A percentile compares a stretch with the other conserved stretches of the same genome.
These are phyloP conservation scores for Themeda triandra DNA, from an alignment of 176 grass and related monocot genomes.

Conservation along the genomic window DNA sequence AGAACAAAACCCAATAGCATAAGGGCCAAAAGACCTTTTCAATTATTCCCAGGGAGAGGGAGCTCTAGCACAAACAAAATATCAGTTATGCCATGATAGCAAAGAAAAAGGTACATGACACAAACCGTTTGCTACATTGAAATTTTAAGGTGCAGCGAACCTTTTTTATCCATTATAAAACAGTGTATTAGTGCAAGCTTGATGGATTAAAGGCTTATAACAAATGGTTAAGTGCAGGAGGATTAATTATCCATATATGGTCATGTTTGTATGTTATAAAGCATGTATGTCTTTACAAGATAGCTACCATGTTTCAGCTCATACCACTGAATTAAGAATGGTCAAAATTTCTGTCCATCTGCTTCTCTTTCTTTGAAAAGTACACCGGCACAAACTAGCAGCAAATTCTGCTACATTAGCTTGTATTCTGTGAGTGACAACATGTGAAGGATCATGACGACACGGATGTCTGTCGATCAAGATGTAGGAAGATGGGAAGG, in stretches of 20 bases:
- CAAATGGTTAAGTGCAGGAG: background rate
- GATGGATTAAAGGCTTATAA: background rate
- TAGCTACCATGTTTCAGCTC: conserved; percentile 21
- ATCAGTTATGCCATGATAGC: conserved; percentile 2
- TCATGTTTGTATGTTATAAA: conserved; percentile 7
- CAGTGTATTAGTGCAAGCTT: background rate
- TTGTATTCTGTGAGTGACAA: conserved; percentile 86
- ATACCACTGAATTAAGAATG: conserved; percentile 74
- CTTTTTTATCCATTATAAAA: conserved; percentile 23
- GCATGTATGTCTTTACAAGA: conserved; percentile 17
- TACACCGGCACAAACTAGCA: conserved; percentile 39
- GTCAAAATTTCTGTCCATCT: conserved; percentile 68
- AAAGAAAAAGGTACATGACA: conserved; percentile 3
- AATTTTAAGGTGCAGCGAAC: background rate
- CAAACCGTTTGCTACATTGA: background rate
- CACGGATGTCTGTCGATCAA: conserved; percentile 77
- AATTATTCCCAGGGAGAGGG: conserved; percentile 17
- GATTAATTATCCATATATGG: conserved; percentile 2
- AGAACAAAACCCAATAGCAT: conserved; percentile 32
- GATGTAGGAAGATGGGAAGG: conserved; percentile 73
- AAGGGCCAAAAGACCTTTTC: background rate
- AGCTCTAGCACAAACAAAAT: conserved; percentile 6
- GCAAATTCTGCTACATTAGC: conserved; percentile 69
- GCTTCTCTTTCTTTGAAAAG: conserved; percentile 48
- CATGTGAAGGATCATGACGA: conserved; percentile 94